Conservation (phyloP, 805 yeast genomes). For the Sugiyamaella qingdaonensis region DNA sequence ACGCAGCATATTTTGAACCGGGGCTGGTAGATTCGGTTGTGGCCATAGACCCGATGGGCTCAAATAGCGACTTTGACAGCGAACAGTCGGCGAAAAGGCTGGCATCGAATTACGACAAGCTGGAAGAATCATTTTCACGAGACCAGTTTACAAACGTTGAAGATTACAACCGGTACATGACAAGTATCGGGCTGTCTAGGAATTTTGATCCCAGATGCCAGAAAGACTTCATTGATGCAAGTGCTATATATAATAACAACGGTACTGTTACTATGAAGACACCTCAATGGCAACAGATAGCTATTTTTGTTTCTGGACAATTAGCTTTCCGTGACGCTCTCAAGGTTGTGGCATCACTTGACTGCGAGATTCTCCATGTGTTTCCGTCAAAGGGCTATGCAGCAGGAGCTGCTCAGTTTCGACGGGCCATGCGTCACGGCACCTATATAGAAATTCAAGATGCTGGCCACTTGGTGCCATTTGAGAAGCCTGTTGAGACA, state of each 20-base stretch:
- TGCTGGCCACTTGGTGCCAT: slow-evolving; percentile 51
- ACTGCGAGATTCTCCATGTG: slow-evolving; percentile 46
- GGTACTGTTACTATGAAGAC: slow-evolving; percentile 40
- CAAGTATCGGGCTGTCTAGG: slow-evolving; percentile 41
- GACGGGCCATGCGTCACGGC: slow-evolving; percentile 33
- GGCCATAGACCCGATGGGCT: slow-evolving; percentile 58
- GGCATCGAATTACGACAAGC: slow-evolving; percentile 10
- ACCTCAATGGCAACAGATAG: slow-evolving; percentile 42
- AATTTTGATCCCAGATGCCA: slow-evolving; percentile 42
- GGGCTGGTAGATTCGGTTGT: slow-evolving; percentile 48
- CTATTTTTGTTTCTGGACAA: slow-evolving; percentile 42
- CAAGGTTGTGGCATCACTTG: slow-evolving; percentile 27
- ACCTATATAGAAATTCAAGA: slow-evolving; percentile 36
- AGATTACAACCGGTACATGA: slow-evolving; percentile 43
- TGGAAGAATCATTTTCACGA: slow-evolving; percentile 19
- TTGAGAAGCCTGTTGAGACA: slow-evolving; percentile 46
- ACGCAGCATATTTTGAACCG: slow-evolving; percentile 49
- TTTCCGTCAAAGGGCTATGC: slow-evolving; percentile 41
- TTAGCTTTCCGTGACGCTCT: slow-evolving; percentile 31
- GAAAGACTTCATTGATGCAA: slow-evolving; percentile 43
- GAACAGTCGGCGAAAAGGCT: slow-evolving; percentile 20
- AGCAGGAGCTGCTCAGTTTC: slow-evolving; percentile 32
- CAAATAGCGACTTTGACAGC: slow-evolving; percentile 17
- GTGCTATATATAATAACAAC: slow-evolving; percentile 30
- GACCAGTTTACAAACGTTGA: slow-evolving; percentile 42